Base-by-base conservation (phyloP, 257 asterid genomes). In the Phtheirospermum japonicum region DNA sequence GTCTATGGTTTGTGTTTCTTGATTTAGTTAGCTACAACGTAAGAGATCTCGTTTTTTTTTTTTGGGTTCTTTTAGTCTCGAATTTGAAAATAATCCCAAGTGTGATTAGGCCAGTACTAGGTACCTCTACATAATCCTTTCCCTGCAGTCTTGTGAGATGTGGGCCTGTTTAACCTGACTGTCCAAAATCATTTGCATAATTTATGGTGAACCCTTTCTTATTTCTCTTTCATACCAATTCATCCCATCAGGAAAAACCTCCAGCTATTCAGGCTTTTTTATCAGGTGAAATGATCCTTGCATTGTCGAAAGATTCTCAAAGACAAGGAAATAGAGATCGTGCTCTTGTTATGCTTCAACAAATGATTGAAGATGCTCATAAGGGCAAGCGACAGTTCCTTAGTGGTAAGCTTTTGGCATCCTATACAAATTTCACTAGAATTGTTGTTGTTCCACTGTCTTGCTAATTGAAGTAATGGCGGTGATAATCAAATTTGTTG, bases 281-380 rank as follows among this genome's bases (percentile, higher is more conserved):
- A 63, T 81, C 95, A 3, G 99, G 97, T 72, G 89, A 89, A 67
- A 69, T 70, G 78, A 77, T 75, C 70, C 80, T 79, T 55, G 73
- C 81, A 20, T 75, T 72, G 56, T 79, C 95, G 34, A 84, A 69
- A 70, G 97, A 85, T 76, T 83, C 75, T 53, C 83, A 80, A 61
- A 73, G 84, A 63, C 93, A 89, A 71, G 95, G 93, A 57, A 88
- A 92, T 77, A 79, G 89, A 73, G 99, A 89, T 64, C 96, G 99
- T 18, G 96, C 99, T 66, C 93, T 92, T 73, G 87, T 79, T 73
- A 79, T 92, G 95, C 80, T 92, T 63, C 95, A 89, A 74, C 99
- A 92, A 78, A 92, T 92, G 99, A 92, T 92, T 78, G 99, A 86
- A 75, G 99, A 92, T 86, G 99, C 99, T 77, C 95, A 92, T 74